Evolutionary conservation across 805 yeast genomes (phyloP), one percentile per base, ranked within the genome.

Genomic region (Teunomyces tritomae): DNA sequence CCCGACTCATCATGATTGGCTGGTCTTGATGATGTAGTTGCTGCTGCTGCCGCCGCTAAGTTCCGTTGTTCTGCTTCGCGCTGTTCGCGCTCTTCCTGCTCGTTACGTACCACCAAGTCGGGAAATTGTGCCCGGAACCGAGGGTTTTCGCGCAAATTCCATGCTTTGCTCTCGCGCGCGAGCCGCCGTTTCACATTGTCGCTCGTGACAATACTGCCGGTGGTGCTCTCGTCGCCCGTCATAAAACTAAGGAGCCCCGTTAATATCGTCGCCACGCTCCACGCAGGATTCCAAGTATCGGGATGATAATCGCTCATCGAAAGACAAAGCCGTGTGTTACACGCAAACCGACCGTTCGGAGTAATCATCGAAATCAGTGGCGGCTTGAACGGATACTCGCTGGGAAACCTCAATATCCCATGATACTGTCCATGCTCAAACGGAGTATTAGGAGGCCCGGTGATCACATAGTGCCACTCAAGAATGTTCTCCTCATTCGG

Each of bases 221-320:
- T 85, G 1, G 97, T 88, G 24, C 78, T 70, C 56, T 91, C 97
- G 49, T 80, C 80, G 8, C 94, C 85, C 0, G 96, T 89, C 98
- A 91, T 91, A 60, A 91, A 91, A 62, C 96, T 88, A 54, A 91
- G 71, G 32, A 91, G 71, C 0, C 97, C 98, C 8, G 84, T 87
- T 56, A 91, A 74, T 16, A 91, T 91, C 0, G 97, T 90, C 29
- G 89, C 75, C 24, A 91, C 97, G 39, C 90, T 83, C 97, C 97
- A 91, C 5, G 96, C 89, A 1, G 98, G 97, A 64, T 91, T 90
- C 98, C 98, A 91, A 1, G 86, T 73, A 64, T 90, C 94, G 3
- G 96, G 97, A 58, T 91, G 98, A 65, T 82, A 91, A 68, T 91
- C 97, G 58, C 95, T 85, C 85, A 91, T 90, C n/a, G 91, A 83